These are phyloP conservation scores for Penicillium sclerotiorum DNA, from an alignment of 2,329 filamentous ascomycete species.

Conservation along the genomic window DNA sequence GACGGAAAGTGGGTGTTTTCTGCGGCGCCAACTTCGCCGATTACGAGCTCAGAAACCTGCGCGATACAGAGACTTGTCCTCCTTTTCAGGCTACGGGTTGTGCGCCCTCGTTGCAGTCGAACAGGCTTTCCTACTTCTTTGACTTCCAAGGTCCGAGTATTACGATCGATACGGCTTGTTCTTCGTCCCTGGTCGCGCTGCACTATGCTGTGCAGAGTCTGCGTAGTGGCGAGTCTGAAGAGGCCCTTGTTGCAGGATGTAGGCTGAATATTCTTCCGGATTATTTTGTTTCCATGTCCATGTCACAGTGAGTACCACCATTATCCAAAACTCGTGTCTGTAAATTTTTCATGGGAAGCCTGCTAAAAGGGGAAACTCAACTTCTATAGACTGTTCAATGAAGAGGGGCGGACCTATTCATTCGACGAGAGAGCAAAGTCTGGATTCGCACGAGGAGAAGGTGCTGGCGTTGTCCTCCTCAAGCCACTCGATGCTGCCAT, in stretches of 20 bases:
- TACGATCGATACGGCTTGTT: conserved; percentile 34
- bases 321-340: too few relatives aligned
- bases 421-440: conserved; percentile 32
- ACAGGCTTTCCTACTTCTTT: conserved; percentile 34
- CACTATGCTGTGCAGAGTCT: conserved; percentile 31
- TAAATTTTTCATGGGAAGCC: too few relatives aligned
- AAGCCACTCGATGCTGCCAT: conserved; percentile 38
- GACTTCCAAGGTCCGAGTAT: conserved; percentile 32
- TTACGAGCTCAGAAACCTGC: conserved; percentile 26
- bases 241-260: conserved; percentile 29
- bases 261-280: conserved; percentile 31
- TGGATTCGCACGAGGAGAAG: conserved; percentile 41
- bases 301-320: conserved; percentile 23
- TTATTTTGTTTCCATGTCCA: conserved; percentile 29
- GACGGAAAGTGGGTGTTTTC: conserved; percentile 27
- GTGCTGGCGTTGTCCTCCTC: conserved; percentile 35
- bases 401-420: conserved; percentile 29
- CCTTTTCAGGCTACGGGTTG: conserved; percentile 26
- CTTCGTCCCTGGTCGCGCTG: conserved; percentile 29
- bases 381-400: conserved; percentile 23
- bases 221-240: conserved; percentile 24
- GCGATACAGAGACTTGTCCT: conserved; percentile 26
- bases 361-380: not conserved
- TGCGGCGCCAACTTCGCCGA: conserved; percentile 26
- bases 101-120: conserved; percentile 24